Evolutionary conservation across 306 rosid species (phyloP).

Genomic region (barrel medic (Medicago truncatula)): DNA sequence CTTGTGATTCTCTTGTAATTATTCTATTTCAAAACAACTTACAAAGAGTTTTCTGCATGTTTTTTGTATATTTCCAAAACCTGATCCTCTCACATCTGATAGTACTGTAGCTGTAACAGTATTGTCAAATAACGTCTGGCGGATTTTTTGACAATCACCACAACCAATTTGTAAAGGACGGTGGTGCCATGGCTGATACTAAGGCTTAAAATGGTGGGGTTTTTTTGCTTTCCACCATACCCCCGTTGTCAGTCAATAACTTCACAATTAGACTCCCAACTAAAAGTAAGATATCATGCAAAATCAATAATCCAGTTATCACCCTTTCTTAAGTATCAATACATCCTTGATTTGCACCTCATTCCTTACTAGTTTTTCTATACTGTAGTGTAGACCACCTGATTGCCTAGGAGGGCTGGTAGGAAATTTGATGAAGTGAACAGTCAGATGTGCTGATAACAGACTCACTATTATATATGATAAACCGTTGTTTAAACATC

Average conservation of each 20-base stretch:
- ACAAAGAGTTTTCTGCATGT: slow-evolving; percentile 20
- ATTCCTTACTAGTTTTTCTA: slow-evolving; percentile 19
- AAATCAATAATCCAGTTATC: not conserved
- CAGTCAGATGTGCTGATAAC: not conserved
- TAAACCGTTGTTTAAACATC: slow-evolving; percentile 26
- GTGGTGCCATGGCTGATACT: not conserved
- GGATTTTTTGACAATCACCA: not conserved
- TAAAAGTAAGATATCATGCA: not conserved
- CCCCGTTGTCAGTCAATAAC: not conserved
- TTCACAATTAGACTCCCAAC: not conserved
- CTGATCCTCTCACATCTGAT: not conserved
- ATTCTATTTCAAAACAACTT: slow-evolving; percentile 20
- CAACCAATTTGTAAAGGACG: not conserved
- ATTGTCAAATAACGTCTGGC: not conserved
- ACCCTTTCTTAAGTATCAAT: not conserved
- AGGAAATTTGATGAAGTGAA: slow-evolving; percentile 15
- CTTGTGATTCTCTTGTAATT: not conserved
- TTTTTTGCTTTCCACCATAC: not conserved
- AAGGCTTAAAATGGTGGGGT: not conserved
- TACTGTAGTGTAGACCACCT: not conserved
- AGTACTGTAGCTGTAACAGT: slow-evolving; percentile 9
- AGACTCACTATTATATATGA: slow-evolving; percentile 31
- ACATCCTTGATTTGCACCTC: slow-evolving; percentile 15
- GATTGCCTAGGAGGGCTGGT: slow-evolving; percentile 16
- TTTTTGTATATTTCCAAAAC: slow-evolving; percentile 25